Evolutionary conservation across 2,329 filamentous ascomycete genomes (phyloP).

Genomic region (Fusarium tanahbumbuense): DNA sequence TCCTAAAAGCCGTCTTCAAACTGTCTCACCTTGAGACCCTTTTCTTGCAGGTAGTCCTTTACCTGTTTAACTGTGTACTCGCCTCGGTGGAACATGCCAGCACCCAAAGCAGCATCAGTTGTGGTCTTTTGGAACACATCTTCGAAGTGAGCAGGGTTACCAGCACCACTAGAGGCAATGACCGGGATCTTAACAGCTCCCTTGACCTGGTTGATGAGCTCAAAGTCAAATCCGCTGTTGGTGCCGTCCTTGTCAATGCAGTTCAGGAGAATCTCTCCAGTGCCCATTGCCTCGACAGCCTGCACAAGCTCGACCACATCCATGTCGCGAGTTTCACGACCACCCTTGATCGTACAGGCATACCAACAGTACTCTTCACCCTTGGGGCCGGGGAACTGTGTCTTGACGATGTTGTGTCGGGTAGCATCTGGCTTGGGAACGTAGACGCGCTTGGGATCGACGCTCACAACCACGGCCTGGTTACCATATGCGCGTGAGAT

Average conservation of each 20-base stretch:
- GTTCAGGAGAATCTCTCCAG: constrained; percentile 94
- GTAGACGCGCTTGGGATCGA: constrained; percentile 94
- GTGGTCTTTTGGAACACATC: constrained; percentile 89
- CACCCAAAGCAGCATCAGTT: constrained; percentile 92
- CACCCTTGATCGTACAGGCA: constrained; percentile 95
- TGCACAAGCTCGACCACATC: constrained; percentile 89
- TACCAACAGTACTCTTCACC: constrained; percentile 94
- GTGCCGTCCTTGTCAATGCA: constrained; percentile 98
- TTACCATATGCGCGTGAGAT: constrained; percentile 94
- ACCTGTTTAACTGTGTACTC: constrained; percentile 96
- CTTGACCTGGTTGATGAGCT: constrained; percentile 91
- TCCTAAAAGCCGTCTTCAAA: constrained; percentile 69
- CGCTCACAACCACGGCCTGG: constrained; percentile 94
- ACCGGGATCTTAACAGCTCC: constrained; percentile 88
- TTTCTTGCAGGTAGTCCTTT: constrained; percentile 80
- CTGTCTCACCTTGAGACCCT: constrained; percentile 81
- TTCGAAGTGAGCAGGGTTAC: constrained; percentile 85
- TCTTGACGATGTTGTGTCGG: constrained; percentile 79
- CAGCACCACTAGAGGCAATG: constrained; percentile 93
- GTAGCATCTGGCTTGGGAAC: constrained; percentile 77
- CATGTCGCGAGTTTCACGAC: constrained; percentile 91
- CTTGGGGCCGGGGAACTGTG: constrained; percentile 74
- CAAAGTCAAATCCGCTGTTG: constrained; percentile 93
- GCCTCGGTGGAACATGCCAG: constrained; percentile 96
- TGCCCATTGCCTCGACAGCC: constrained; percentile 95